Base-by-base conservation (phyloP, 768 basidiomycete genomes). In the Kwoniella newhampshirensis region DNA sequence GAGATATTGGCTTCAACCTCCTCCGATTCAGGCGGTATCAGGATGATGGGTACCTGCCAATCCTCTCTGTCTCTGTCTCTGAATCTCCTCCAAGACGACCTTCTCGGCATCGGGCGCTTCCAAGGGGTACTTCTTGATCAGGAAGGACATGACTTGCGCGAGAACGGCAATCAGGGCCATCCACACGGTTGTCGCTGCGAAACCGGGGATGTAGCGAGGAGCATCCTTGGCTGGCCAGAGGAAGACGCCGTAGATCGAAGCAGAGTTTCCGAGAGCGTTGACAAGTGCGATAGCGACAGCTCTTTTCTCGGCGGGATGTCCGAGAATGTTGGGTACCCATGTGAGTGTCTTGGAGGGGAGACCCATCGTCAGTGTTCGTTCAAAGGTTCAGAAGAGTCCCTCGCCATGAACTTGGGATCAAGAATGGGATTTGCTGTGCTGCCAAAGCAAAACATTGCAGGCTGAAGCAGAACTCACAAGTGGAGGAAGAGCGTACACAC, bases 301-400 rank as follows among this genome's bases (percentile, higher is more conserved):
- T 30, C 75, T 57, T 54, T 75, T 75, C 59, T 75, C 71, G 18
- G 73, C 71, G 0, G 75, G 75, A 42, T 56, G 61, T 7, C 50
- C 49, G 65, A 77, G 64, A 54, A 77, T 59, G 60, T 77, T 77
- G 42, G 73, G 71, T 9, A 74, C 71, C 77, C 76, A 77, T 12
- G 67, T 73, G 35, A 74, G 58, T 15, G 66, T 63, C 37, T 65
- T 41, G 1, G 64, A 48, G n/a, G 51, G 47, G 9, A 54, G 43
- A 18, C 41, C n/a, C n/a, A n/a, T n/a, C n/a, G n/a, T n/a, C n/a
- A n/a, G n/a, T n/a, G n/a, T n/a, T n/a, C n/a, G n/a, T n/a, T n/a
- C n/a, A n/a, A n/a, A n/a, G n/a, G n/a, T n/a, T n/a, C n/a, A n/a
- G n/a, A n/a, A n/a, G n/a, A n/a, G n/a, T n/a, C n/a, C n/a, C n/a